Conservation (phyloP, 768 basidiomycete genomes). For the Phlebiopsis gigantea region DNA sequence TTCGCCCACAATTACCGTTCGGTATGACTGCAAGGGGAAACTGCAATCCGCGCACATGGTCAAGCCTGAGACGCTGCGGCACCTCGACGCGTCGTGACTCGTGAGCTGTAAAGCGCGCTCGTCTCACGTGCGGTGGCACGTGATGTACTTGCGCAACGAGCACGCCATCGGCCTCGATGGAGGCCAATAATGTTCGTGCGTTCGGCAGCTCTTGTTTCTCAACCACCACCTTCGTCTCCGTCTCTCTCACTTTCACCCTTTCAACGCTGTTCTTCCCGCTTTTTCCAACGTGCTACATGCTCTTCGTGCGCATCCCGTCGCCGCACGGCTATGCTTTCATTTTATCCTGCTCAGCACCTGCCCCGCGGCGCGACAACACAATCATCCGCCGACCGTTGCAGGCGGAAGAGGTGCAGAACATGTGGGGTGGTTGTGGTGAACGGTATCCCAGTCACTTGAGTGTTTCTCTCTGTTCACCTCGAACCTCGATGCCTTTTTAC, state of each 20-base stretch:
- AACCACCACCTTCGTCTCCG: constrained; percentile 9
- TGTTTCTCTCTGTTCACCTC: too few species aligned
- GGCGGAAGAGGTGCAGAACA: too few species aligned
- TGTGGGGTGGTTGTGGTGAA: too few species aligned
- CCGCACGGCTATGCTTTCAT: neutral
- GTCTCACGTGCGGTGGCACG: constrained; percentile 14
- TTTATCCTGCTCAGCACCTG: neutral
- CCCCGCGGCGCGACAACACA: too few species aligned
- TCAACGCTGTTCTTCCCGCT: neutral
- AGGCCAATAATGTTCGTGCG: neutral
- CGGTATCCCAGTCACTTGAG: too few species aligned
- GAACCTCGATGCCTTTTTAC: too few species aligned
- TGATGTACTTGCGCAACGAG: constrained; percentile 20
- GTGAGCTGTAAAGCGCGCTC: neutral
- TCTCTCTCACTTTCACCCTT: too few species aligned
- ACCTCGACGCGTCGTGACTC: neutral
- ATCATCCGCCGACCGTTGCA: too few species aligned
- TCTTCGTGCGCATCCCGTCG: neutral
- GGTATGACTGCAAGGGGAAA: too few species aligned
- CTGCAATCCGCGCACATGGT: too few species aligned
- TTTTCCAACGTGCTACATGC: neutral
- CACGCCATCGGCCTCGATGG: constrained; percentile 17
- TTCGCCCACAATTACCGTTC: too few species aligned
- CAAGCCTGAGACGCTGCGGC: too few species aligned
- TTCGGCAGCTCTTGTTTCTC: constrained; percentile 6